Percentiles rank a stretch among this genome's conserved stretches.
Conservation (phyloP, 129 eudicot species). For the Calendula officinalis region DNA sequence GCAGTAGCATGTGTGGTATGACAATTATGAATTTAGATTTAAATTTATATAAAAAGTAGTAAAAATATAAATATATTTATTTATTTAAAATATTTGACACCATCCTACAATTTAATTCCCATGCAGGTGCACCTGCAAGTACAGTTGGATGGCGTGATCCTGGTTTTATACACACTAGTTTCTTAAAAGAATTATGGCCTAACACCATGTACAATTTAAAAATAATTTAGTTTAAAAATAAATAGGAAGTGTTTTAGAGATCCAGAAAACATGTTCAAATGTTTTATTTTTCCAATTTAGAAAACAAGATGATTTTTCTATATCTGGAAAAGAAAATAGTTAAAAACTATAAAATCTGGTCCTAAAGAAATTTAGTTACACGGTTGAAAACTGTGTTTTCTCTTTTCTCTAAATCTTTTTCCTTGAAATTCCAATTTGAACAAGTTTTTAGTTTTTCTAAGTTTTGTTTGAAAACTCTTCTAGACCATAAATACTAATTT, state of each 20-base stretch:
- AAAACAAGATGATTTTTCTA: too few species aligned
- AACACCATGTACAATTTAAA: conserved; percentile 40
- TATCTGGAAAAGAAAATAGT: too few species aligned
- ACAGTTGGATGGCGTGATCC: conserved; percentile 96
- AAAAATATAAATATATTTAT: not conserved
- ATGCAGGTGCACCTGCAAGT: conserved; percentile 70
- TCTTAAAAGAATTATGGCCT: conserved; percentile 74
- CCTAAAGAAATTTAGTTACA: too few species aligned
- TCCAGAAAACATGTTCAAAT: too few species aligned
- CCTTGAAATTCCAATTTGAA: too few species aligned
- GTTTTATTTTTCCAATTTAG: too few species aligned
- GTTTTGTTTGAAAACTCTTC: too few species aligned
- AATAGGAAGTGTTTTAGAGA: too few species aligned
- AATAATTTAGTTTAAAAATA: not conserved
- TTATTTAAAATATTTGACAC: not conserved
- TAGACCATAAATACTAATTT: not conserved
- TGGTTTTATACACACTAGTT: conserved; percentile 76
- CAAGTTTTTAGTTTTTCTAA: too few species aligned
- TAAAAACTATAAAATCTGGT: too few species aligned
- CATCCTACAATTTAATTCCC: conserved; percentile 1
- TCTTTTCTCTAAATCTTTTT: too few species aligned
- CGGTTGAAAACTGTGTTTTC: too few species aligned
- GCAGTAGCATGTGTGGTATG: conserved; percentile 79
- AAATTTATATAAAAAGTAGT: not conserved
- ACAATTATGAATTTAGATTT: not conserved